These are phyloP conservation scores for Wickerhamomyces chaumierensis DNA, from an alignment of 805 yeast genomes.

Conservation along the genomic window DNA sequence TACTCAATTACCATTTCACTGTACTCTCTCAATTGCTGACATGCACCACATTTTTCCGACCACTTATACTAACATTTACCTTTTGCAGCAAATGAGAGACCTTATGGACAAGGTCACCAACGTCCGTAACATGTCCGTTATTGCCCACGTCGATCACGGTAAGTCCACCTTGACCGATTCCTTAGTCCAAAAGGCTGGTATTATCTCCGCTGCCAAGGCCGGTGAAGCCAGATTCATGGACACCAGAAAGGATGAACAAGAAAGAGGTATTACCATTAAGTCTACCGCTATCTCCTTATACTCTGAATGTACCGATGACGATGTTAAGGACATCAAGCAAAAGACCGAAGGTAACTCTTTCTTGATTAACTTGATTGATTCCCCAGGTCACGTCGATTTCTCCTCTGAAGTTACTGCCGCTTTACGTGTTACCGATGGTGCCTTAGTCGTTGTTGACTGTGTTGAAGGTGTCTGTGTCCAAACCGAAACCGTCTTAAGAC, in stretches of 20 bases:
- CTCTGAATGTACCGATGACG: constrained; percentile 80
- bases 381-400: constrained; percentile 99
- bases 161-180: constrained; percentile 99
- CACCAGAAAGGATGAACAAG: constrained; percentile 99
- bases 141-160: constrained; percentile 99
- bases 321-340: constrained; percentile 86
- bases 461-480: constrained; percentile 99
- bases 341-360: constrained; percentile 76
- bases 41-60: too few species aligned
- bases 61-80: constrained; percentile 14
- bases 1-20: neutral
- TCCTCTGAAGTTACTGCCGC: constrained; percentile 99
- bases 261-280: constrained; percentile 99
- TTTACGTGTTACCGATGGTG: constrained; percentile 99
- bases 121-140: constrained; percentile 99
- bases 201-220: constrained; percentile 98
- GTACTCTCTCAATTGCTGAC: neutral
- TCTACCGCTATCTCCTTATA: constrained; percentile 96
- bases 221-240: constrained; percentile 99
- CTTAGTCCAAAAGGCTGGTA: constrained; percentile 98
- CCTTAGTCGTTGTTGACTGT: constrained; percentile 97
- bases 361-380: constrained; percentile 96
- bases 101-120: constrained; percentile 99
- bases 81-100: constrained; percentile 76
- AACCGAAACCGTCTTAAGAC: constrained; percentile 99